Conservation (phyloP, 345 rosid species). For the Arabis alpina region DNA sequence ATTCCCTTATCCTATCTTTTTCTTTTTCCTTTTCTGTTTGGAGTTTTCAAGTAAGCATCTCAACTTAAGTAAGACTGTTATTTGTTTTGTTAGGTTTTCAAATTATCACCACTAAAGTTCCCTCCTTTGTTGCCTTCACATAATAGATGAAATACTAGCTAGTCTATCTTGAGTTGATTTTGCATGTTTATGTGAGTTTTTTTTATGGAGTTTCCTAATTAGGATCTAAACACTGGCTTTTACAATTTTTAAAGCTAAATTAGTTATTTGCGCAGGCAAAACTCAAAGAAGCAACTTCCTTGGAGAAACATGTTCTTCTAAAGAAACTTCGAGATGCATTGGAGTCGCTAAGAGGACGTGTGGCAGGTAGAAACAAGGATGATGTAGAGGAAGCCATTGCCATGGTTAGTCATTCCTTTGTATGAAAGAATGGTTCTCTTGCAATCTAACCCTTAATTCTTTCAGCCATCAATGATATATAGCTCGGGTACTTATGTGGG, state of each 20-base stretch:
- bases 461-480: not conserved
- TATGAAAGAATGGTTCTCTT: not conserved
- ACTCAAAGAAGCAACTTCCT: slow-evolving; percentile 86
- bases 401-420: slow-evolving; percentile 59
- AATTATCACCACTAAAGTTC: not conserved
- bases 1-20: not conserved
- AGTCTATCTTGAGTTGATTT: slow-evolving; percentile 1
- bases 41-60: not conserved
- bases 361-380: slow-evolving; percentile 92
- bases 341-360: slow-evolving; percentile 87
- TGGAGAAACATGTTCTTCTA: slow-evolving; percentile 96
- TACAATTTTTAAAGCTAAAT: slow-evolving; percentile 11
- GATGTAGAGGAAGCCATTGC: slow-evolving; percentile 93
- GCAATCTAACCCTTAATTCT: not conserved
- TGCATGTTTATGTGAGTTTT: not conserved
- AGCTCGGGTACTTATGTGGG: not conserved
- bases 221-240: not conserved
- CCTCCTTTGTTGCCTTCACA: not conserved
- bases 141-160: slow-evolving; percentile 5
- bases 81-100: not conserved
- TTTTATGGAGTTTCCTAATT: not conserved
- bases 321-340: slow-evolving; percentile 97
- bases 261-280: slow-evolving; percentile 66
- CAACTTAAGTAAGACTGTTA: not conserved
- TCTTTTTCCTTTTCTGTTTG: not conserved